Conservation (phyloP, 2,329 filamentous ascomycete species). For the Xylariales sp. region DNA sequence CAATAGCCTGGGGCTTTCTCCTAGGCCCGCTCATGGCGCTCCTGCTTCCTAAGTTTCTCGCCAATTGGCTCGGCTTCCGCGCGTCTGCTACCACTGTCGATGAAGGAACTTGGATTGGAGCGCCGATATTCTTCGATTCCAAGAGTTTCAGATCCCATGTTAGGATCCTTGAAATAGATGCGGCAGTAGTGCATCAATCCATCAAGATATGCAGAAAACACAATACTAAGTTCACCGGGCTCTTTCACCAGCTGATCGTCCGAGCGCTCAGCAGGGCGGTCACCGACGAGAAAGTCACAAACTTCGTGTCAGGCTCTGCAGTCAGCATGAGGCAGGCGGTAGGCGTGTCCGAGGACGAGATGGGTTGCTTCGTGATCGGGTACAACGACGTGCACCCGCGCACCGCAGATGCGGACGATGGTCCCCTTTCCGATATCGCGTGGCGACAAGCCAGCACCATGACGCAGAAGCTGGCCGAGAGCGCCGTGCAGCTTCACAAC, state of each 20-base stretch:
- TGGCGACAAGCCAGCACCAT: slow-evolving; percentile 29
- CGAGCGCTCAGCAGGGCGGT: slow-evolving; percentile 29
- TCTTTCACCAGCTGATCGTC: slow-evolving; percentile 34
- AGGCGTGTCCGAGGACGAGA: slow-evolving; percentile 23
- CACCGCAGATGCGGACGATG: not conserved
- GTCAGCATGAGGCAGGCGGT: slow-evolving; percentile 34
- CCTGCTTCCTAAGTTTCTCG: slow-evolving; percentile 30
- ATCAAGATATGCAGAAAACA: slow-evolving; percentile 25
- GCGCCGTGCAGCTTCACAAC: slow-evolving; percentile 17
- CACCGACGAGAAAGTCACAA: slow-evolving; percentile 13
- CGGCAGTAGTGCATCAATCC: slow-evolving; percentile 18
- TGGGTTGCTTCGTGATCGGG: slow-evolving; percentile 30
- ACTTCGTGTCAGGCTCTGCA: slow-evolving; percentile 32
- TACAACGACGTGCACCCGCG: slow-evolving; percentile 20
- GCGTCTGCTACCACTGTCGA: slow-evolving; percentile 19
- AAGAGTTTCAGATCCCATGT: slow-evolving; percentile 23
- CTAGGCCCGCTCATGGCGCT: slow-evolving; percentile 31
- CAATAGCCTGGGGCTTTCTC: slow-evolving; percentile 39
- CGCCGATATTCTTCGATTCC: slow-evolving; percentile 19
- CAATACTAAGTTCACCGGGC: slow-evolving; percentile 33
- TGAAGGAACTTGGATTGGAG: slow-evolving; percentile 28
- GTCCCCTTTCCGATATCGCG: slow-evolving; percentile 13
- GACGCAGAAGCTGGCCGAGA: slow-evolving; percentile 27
- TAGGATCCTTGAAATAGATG: slow-evolving; percentile 24
- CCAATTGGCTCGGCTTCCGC: slow-evolving; percentile 25